Base-by-base conservation (phyloP, 2,329 filamentous ascomycete species). In the Teratosphaeria pseudoeucalypti region DNA sequence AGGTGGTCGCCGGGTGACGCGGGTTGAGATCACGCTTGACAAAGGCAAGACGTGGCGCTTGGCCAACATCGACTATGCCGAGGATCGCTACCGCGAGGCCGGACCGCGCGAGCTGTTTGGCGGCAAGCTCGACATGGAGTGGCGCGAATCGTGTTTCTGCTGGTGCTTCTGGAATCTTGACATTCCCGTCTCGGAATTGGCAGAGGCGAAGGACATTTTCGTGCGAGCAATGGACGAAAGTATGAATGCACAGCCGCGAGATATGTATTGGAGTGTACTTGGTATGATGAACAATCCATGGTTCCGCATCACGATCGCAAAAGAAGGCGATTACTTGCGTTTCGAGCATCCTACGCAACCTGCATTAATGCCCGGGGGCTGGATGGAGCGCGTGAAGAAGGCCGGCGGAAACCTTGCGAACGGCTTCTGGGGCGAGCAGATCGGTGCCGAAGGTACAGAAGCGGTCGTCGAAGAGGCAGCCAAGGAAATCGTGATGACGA, bases 231-330 rank as follows among this genome's bases (percentile, higher is more conserved):
- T 96, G 90, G 92, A 96, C 66, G 92, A 96, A 64, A 83, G 86
- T 58, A 87, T 96, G 83, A 89, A 88, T 73, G 78, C 89, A 0
- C 90, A 95, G 71, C 92, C 92, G 4, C 82, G 89, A 62, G 92
- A 96, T 68, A 94, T 96, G 89, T 96, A 96, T 75, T 96, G 92
- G 92, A 91, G 85, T 61, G 90, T 95, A 2, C 77, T 96, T 47
- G 91, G 92, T 0, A 96, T 96, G 92, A 96, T 96, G 92, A 96
- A 96, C 75, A 96, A 96, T 67, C 89, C 90, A 0, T 96, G 92
- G 92, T 96, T 88, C 72, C 82, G 92, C 5, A 82, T 96, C 0
- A 83, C 85, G 1, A 88, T 96, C 58, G 82, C 84, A 57, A 85
- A 85, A 59, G 85, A 92, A 61, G 79, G 78, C 0, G 78, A 82